Conservation (phyloP, 192 early-diverging fungal species). For the Rhizophagus sp. region DNA sequence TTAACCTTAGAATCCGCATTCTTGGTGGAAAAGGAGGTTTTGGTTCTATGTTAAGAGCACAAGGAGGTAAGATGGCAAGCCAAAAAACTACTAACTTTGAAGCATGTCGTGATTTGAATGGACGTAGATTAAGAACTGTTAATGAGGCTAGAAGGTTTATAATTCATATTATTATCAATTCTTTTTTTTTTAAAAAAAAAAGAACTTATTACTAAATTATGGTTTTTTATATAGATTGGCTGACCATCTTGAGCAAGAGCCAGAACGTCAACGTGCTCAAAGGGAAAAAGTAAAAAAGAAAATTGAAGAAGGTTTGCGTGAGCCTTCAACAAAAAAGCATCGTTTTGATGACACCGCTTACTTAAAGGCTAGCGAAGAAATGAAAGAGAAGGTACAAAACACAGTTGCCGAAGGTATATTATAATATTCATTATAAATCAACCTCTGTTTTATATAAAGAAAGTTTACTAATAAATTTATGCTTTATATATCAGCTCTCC, state of each 20-base stretch:
- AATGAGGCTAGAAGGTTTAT: constrained; percentile 82
- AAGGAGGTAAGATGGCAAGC: constrained; percentile 85
- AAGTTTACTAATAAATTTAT: neutral
- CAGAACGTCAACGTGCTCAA: constrained; percentile 64
- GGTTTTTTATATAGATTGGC: constrained; percentile 50
- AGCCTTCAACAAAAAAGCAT: constrained; percentile 63
- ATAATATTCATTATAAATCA: neutral
- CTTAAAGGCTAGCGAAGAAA: constrained; percentile 63
- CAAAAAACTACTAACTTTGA: constrained; percentile 93
- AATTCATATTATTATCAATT: neutral
- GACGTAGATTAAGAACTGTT: constrained; percentile 82
- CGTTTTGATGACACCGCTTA: constrained; percentile 86
- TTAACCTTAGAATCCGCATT: constrained; percentile 57
- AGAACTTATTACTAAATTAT: constrained; percentile 7
- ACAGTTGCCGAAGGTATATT: constrained; percentile 46
- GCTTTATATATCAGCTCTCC: neutral
- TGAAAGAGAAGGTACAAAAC: constrained; percentile 60
- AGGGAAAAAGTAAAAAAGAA: constrained; percentile 67
- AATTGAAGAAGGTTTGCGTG: constrained; percentile 73
- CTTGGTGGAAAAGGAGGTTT: constrained; percentile 97
- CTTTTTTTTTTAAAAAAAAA: too few relatives aligned
- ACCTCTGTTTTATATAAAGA: neutral
- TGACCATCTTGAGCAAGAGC: constrained; percentile 68
- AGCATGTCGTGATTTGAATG: constrained; percentile 90
- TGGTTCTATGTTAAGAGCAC: constrained; percentile 89